A percentile compares a stretch with the other conserved stretches of the same genome.
These are phyloP conservation scores for Nothophoma quercina DNA, from an alignment of 2,329 filamentous ascomycete species.

Conservation along the genomic window DNA sequence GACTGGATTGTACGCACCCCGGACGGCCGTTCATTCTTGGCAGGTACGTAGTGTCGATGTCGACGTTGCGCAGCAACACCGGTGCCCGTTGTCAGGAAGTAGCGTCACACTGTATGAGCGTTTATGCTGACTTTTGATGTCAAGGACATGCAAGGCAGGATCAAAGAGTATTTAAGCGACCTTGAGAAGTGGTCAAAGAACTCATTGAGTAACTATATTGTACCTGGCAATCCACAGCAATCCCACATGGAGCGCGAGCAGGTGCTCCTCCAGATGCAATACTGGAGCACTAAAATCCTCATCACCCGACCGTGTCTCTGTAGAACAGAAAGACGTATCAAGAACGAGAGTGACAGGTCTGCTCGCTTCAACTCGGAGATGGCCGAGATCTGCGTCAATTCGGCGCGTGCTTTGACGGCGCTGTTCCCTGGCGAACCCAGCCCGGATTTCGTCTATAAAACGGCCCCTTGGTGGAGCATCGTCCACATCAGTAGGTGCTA, in stretches of 20 bases:
- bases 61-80: too few relatives aligned
- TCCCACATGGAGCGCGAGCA: constrained; percentile 21
- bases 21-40: constrained; percentile 46
- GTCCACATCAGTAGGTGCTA: constrained; percentile 42
- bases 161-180: constrained; percentile 38
- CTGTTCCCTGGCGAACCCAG: constrained; percentile 44
- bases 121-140: constrained; percentile 6
- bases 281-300: constrained; percentile 45
- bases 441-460: constrained; percentile 35
- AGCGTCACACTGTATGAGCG: background rate
- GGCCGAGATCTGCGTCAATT: constrained; percentile 43
- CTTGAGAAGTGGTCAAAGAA: constrained; percentile 43
- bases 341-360: constrained; percentile 32
- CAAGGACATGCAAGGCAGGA: constrained; percentile 40
- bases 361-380: constrained; percentile 43
- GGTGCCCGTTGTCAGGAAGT: too few relatives aligned
- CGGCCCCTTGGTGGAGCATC: constrained; percentile 52
- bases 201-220: constrained; percentile 16
- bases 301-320: constrained; percentile 50
- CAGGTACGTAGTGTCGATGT: constrained; percentile 26
- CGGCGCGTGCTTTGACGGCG: constrained; percentile 42
- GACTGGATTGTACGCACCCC: constrained; percentile 45
- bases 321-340: constrained; percentile 32
- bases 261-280: constrained; percentile 35
- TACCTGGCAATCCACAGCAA: background rate